Conservation (phyloP, 495 filamentous ascomycete genomes). For the Penicillium longicatenatum region DNA sequence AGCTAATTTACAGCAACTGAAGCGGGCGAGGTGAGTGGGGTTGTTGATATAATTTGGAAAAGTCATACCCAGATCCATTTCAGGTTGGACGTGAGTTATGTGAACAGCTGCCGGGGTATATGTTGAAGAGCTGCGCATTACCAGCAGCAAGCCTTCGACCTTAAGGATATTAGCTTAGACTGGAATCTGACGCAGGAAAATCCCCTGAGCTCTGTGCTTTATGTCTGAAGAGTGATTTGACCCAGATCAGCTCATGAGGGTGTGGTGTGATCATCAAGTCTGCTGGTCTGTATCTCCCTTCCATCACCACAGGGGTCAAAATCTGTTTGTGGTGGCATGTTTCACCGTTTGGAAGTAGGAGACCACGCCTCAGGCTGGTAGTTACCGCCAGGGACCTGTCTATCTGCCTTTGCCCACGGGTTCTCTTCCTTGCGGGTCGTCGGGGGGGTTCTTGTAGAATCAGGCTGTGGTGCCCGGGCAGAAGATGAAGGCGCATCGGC, state of each 20-base stretch:
- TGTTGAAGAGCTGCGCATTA: not conserved
- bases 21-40: not conserved
- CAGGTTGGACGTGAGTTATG: not conserved
- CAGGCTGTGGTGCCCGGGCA: conserved; percentile 7
- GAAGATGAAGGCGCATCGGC: not conserved
- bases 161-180: not conserved
- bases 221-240: not conserved
- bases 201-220: not conserved
- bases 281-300: not conserved
- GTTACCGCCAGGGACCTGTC: conserved; percentile 59
- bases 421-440: conserved; percentile 42
- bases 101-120: not conserved
- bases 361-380: conserved; percentile 81
- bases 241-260: not conserved
- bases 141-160: not conserved
- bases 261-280: not conserved
- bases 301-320: not conserved
- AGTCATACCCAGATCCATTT: not conserved
- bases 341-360: conserved; percentile 41
- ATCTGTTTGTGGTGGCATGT: not conserved
- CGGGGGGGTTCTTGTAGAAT: conserved; percentile 17
- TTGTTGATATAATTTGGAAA: not conserved
- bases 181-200: not conserved
- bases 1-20: not conserved
- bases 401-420: conserved; percentile 59